These are phyloP conservation scores for Jatropha multifida DNA, from an alignment of 441 rosid species.

Conservation along the genomic window DNA sequence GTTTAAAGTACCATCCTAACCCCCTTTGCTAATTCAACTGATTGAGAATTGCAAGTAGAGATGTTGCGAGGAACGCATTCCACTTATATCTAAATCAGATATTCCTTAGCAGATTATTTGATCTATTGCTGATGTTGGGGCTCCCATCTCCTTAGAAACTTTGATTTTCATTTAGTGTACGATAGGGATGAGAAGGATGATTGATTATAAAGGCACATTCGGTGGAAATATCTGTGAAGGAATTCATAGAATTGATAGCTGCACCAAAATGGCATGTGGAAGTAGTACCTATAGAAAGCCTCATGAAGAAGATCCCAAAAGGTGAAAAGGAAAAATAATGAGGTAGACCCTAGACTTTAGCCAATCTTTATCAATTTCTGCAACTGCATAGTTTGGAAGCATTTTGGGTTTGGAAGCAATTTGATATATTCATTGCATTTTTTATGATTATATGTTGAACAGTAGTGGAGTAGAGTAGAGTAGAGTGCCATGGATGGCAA, in stretches of 20 bases:
- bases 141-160: slow-evolving; percentile 4
- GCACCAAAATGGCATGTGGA: slow-evolving; percentile 7
- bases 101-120: background rate
- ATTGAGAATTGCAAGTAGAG: background rate
- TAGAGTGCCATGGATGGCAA: background rate
- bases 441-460: background rate
- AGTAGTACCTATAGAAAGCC: background rate
- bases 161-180: background rate
- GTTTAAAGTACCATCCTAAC: background rate
- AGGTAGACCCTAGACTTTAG: background rate
- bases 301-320: background rate
- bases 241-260: background rate
- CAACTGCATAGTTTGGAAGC: background rate
- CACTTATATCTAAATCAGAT: no score
- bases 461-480: background rate
- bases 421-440: background rate
- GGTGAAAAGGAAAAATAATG: background rate
- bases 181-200: background rate
- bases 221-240: background rate
- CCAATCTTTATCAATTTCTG: background rate
- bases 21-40: background rate
- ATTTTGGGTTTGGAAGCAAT: background rate
- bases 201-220: background rate
- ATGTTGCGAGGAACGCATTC: no score
- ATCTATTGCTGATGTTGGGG: background rate